Evolutionary conservation across 352 stramenopile genomes (phyloP), one percentile per base, ranked within the genome.

Genomic region (Phytophthora pinifolia): DNA sequence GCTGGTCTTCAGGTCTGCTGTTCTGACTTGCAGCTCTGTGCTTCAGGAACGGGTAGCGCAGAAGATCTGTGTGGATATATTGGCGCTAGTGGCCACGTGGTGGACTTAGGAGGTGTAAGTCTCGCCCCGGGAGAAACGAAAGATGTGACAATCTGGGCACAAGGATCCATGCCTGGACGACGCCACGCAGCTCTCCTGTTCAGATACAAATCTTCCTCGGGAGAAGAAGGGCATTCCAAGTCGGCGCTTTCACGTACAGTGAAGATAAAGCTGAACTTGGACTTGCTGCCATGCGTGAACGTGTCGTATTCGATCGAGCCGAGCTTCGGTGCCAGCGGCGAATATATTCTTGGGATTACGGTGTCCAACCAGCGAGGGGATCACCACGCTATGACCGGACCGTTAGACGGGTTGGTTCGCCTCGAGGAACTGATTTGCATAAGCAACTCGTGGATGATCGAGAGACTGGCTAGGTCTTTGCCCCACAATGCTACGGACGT

Each of bases 301-400:
- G 72, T 92, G 12, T 69, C 69, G 1, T 89, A 93, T 46, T 70
- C 76, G 0, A 61, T 95, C 14, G 76, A 88, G 9, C 80, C 83
- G 15, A 93, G 79, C 58, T 90, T 84, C 46, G 48, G 55, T n/a
- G 33, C 51, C 6, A 79, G 57, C 22, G 77, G 76, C 3, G 85
- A 93, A 56, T 92, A 92, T 50, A 73, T 89, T 46, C 62, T 94
- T 20, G 83, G 74, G 6, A 60, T 94, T 12, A 90, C 76, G 0
- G 82, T 89, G 34, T 68, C 62, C 43, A 89, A 90, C 31, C 61
- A 72, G 37, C 70, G 73, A 34, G 59, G 47, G n/a, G 70, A 74
- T 22, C 62, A 66, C 20, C 34, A 63, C 20, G 56, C 70, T 18
- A 37, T 51, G 46, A 46, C 27, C 50, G 31, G 39, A 17, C 39